phyloP scores from a whole-genome alignment of 345 rosid genomes.

The Isatis tinctoria region DNA sequence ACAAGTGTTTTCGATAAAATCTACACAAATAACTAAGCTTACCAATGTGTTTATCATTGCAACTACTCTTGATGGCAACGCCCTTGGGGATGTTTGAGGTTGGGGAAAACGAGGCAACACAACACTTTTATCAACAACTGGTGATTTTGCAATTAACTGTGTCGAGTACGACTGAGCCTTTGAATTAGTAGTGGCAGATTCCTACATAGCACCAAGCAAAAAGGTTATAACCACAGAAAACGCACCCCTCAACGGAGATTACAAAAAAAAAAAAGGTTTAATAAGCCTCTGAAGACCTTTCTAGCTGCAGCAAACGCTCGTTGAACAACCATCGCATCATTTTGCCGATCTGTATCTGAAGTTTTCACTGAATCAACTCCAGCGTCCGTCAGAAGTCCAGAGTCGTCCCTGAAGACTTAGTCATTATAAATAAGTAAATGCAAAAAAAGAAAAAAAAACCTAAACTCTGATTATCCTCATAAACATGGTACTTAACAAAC shows the following conservation, averaged over 20 bases:
- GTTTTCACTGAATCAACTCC: conserved; percentile 36
- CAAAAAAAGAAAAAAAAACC: not conserved
- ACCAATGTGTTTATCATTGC: conserved; percentile 88
- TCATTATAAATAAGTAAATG: conserved; percentile 11
- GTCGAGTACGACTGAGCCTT: conserved; percentile 59
- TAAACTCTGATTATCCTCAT: not conserved
- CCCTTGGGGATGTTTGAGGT: conserved; percentile 52
- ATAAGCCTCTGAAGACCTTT: conserved; percentile 44
- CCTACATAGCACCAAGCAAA: conserved; percentile 43
- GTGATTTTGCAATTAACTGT: conserved; percentile 68
- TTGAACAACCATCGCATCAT: conserved; percentile 88
- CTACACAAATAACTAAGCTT: conserved; percentile 27
- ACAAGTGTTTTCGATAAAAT: not conserved
- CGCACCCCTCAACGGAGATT: not conserved
- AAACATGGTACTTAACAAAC: conserved; percentile 15
- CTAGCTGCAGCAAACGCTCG: conserved; percentile 67
- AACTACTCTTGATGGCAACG: conserved; percentile 79
- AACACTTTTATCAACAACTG: conserved; percentile 36
- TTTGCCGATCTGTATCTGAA: conserved; percentile 65
- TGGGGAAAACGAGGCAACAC: conserved; percentile 70
- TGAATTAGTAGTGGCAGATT: conserved; percentile 45
- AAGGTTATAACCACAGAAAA: conserved; percentile 16
- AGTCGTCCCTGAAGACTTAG: conserved; percentile 58
- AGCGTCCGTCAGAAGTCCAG: conserved; percentile 44
- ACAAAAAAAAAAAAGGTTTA: not conserved